Evolutionary conservation across 75 land plant species (phyloP).

Genomic region (Picea sitchensis): DNA sequence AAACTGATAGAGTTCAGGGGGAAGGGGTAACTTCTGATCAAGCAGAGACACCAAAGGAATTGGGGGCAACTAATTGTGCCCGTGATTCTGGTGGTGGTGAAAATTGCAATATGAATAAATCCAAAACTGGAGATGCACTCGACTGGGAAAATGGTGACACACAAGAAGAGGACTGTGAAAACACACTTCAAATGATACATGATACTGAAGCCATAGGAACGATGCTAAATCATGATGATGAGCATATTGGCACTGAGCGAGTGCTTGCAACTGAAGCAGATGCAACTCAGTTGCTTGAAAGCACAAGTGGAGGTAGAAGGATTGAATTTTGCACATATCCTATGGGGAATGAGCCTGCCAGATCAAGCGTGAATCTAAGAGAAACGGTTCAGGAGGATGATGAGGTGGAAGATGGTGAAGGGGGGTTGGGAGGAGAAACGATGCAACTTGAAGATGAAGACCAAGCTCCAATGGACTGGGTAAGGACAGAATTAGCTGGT

Average conservation of each 20-base stretch:
- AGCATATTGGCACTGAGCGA: constrained; percentile 40
- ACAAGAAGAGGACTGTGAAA: constrained; percentile 24
- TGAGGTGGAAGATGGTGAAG: no score
- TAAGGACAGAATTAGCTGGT: not conserved
- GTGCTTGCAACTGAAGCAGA: constrained; percentile 47
- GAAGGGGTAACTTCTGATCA: constrained; percentile 15
- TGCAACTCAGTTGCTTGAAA: constrained; percentile 26
- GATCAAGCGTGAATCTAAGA: not conserved
- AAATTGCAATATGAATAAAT: not conserved
- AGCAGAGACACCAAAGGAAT: constrained; percentile 22
- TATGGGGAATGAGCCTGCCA: not conserved
- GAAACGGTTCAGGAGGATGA: constrained; percentile 17
- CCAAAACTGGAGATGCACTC: not conserved
- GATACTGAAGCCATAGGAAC: constrained; percentile 45
- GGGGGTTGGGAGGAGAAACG: no score
- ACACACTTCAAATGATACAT: constrained; percentile 24
- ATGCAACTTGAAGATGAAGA: constrained; percentile 62
- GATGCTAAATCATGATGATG: constrained; percentile 19
- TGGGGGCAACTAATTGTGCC: constrained; percentile 7
- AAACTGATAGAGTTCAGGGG: not conserved
- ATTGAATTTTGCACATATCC: not conserved
- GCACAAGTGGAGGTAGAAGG: constrained; percentile 4
- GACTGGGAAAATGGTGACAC: constrained; percentile 14
- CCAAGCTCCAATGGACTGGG: not conserved
- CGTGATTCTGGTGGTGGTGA: constrained; percentile 34